Conservation (phyloP, 495 filamentous ascomycete species). For the Neurospora discreta region DNA sequence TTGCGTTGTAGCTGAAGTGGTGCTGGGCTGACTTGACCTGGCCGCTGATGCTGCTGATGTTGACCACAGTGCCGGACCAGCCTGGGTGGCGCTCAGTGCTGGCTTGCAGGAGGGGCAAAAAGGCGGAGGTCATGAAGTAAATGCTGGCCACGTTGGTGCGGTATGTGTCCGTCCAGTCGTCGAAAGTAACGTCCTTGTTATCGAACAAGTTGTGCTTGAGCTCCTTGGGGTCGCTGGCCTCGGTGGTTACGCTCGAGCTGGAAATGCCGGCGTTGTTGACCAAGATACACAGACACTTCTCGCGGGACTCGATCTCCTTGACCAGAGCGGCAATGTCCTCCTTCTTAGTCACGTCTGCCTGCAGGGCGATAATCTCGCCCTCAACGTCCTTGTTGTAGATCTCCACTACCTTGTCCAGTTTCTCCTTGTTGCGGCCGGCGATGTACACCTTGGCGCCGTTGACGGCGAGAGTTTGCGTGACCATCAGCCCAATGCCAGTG, state of each 20-base stretch:
- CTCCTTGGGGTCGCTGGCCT: constrained; percentile 40
- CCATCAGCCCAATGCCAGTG: constrained; percentile 62
- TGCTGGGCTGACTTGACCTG: constrained; percentile 54
- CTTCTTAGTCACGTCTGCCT: constrained; percentile 64
- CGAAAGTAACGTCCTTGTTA: constrained; percentile 34
- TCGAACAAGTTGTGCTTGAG: constrained; percentile 41
- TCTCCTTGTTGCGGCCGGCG: constrained; percentile 51
- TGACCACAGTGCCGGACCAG: constrained; percentile 47
- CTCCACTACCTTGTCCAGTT: constrained; percentile 18
- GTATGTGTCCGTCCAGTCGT: constrained; percentile 56
- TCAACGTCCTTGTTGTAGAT: constrained; percentile 26
- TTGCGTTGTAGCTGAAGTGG: constrained; percentile 66
- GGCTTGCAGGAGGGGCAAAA: constrained; percentile 30
- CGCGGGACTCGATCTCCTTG: constrained; percentile 49
- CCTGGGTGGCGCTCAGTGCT: constrained; percentile 36
- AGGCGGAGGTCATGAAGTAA: constrained; percentile 41
- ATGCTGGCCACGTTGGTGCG: constrained; percentile 68
- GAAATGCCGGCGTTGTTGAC: constrained; percentile 74
- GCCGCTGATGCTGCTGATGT: constrained; percentile 45
- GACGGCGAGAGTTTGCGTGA: constrained; percentile 62
- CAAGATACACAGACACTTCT: constrained; percentile 60
- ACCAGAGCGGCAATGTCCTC: constrained; percentile 56
- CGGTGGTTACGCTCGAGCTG: constrained; percentile 45
- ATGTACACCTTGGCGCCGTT: constrained; percentile 83
- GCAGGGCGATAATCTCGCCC: constrained; percentile 44